A percentile compares a stretch with the other conserved stretches of the same genome.
These are phyloP conservation scores for Termitomyces sp. DNA, from an alignment of 768 basidiomycete species.

Conservation along the genomic window DNA sequence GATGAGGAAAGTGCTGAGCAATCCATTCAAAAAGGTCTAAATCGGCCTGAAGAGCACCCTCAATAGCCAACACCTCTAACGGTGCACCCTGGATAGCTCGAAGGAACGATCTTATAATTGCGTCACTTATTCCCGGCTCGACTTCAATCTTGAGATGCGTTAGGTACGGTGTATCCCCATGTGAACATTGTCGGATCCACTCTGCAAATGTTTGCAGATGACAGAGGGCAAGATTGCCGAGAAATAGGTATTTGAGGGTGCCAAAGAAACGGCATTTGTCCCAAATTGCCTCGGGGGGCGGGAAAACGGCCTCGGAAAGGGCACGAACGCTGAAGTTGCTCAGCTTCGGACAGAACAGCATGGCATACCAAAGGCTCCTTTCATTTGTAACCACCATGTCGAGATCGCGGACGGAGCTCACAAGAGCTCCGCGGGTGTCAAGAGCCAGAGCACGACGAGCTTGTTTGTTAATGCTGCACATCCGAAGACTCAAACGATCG, in stretches of 20 bases:
- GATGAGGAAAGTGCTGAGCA: neutral
- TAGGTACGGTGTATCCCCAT: neutral
- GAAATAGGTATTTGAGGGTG: neutral
- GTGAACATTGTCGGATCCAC: neutral
- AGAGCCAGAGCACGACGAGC: neutral
- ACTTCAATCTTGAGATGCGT: constrained; percentile 3
- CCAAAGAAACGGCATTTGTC: neutral
- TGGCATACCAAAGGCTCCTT: neutral
- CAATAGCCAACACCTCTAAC: neutral
- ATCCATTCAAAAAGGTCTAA: neutral
- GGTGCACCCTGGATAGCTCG: neutral
- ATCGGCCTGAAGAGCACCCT: constrained; percentile 3
- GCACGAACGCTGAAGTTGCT: neutral
- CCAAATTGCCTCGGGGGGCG: constrained; percentile 3
- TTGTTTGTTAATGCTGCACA: neutral
- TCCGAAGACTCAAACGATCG: neutral
- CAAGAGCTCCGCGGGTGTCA: too few relatives aligned
- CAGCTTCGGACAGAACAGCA: neutral
- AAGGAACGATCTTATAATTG: neutral
- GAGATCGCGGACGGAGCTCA: neutral
- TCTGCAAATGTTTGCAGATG: neutral
- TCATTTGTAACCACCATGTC: neutral
- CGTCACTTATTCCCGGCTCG: neutral
- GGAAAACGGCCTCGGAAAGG: neutral
- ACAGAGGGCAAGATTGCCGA: neutral